Evolutionary conservation across 2,329 filamentous ascomycete species (phyloP), one percentile per base, ranked within the genome.

Genomic region (Paraphoma sp.): DNA sequence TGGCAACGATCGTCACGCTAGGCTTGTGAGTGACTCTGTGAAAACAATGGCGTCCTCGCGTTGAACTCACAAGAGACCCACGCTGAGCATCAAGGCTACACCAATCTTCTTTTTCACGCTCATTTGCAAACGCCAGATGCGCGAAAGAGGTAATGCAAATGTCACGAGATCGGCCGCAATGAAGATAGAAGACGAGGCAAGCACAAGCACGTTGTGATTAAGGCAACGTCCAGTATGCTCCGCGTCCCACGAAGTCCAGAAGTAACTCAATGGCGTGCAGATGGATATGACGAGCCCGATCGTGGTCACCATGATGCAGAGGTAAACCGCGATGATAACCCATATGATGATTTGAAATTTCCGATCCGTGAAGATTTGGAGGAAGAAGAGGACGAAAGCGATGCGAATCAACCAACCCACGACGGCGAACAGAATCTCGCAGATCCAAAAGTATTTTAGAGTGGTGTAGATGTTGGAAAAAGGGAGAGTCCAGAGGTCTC

Each of bases 401-500:
- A 44, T 44, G 8, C 18, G 16, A 23, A 18, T 8, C 8, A 44
- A 14, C 9, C 42, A 16, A 6, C 12, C 6, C n/a, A 3, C 18
- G 42, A 51, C 53, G 50, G 72, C 70, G 58, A 74, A 76, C n/a
- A 69, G 56, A 10, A 71, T 60, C 50, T 75, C 71, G 42, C 65
- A 65, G n/a, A 71, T 49, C 63, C 69, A 76, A 48, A 72, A 74
- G 10, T 38, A 60, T 58, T 23, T 10, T 18, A 50, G 47, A 18
- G 29, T 16, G 8, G 12, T 29, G 23, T 8, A 42, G 23, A 50
- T 36, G 16, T 76, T 63, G 0, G 72, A 64, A 0, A 69, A 59
- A 0, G 71, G 56, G 3, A 84, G 55, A 0, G 80, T 81, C 82
- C 82, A 84, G 18, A 83, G 74, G 49, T 85, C 82, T 11, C 67